Evolutionary conservation across 257 asterid species (phyloP).

Genomic region (Vinca minor): DNA sequence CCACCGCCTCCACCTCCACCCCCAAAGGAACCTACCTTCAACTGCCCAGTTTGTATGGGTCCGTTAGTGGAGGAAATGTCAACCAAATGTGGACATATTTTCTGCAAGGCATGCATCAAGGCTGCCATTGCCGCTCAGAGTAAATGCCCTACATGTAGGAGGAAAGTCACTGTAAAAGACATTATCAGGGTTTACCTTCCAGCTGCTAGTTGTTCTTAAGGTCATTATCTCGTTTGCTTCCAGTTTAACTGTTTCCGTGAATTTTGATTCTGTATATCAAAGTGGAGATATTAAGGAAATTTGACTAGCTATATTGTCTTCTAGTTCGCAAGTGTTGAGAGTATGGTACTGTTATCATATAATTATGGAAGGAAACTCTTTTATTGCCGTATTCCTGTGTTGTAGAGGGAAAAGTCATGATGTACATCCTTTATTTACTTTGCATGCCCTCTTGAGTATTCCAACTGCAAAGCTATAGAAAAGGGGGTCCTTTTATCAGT

Average conservation of each 20-base stretch:
- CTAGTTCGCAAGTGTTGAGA: not conserved
- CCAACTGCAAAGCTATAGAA: too few species aligned
- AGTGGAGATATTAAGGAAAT: not conserved
- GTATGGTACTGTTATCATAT: not conserved
- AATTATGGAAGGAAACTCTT: not conserved
- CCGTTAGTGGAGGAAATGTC: constrained; percentile 66
- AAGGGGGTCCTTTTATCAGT: not conserved
- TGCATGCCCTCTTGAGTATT: not conserved
- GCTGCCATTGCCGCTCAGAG: constrained; percentile 65
- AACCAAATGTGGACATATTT: constrained; percentile 92
- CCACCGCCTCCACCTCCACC: constrained; percentile 27
- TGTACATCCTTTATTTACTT: not conserved
- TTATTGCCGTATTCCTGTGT: not conserved
- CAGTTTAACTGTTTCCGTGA: not conserved
- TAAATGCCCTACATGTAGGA: constrained; percentile 92
- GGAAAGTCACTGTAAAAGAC: constrained; percentile 51
- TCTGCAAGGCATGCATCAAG: constrained; percentile 84
- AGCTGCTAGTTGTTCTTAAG: constrained; percentile 40
- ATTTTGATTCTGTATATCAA: not conserved
- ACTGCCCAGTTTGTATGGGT: constrained; percentile 89
- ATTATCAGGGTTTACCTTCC: constrained; percentile 76
- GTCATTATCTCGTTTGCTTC: constrained; percentile 20
- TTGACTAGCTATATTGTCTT: too few species aligned
- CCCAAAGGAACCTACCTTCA: constrained; percentile 60
- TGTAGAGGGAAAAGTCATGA: not conserved